These are phyloP conservation scores for Cryoendolithus antarcticus DNA, from an alignment of 2,329 filamentous ascomycete genomes.

Conservation along the genomic window DNA sequence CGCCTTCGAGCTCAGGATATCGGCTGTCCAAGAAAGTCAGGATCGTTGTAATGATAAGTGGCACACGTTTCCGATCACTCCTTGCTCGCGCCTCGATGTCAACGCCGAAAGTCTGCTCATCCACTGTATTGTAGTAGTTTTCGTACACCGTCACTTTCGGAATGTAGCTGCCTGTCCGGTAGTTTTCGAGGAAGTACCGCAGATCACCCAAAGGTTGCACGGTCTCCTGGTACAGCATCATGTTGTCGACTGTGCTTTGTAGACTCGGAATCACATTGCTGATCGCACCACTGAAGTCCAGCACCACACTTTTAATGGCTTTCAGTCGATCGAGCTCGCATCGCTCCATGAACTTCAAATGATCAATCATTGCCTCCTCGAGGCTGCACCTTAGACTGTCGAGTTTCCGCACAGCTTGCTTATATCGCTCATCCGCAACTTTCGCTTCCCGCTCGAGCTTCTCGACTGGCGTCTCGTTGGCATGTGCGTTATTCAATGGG, in stretches of 20 bases:
- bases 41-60: constrained; percentile 80
- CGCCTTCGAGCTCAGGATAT: constrained; percentile 93
- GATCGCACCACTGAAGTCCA: constrained; percentile 94
- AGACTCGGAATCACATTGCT: constrained; percentile 95
- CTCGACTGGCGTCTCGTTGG: constrained; percentile 86
- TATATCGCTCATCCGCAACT: constrained; percentile 90
- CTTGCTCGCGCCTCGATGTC: constrained; percentile 91
- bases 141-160: constrained; percentile 89
- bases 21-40: constrained; percentile 92
- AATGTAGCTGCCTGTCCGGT: constrained; percentile 84
- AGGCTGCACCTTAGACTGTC: constrained; percentile 84
- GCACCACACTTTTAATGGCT: constrained; percentile 93
- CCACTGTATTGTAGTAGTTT: constrained; percentile 97
- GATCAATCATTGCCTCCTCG: constrained; percentile 88
- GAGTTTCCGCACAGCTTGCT: constrained; percentile 69
- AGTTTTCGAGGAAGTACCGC: constrained; percentile 90
- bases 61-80: constrained; percentile 90
- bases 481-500: constrained; percentile 73
- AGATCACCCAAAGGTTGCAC: constrained; percentile 87
- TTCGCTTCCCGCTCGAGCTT: constrained; percentile 76
- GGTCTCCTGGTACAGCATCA: constrained; percentile 98
- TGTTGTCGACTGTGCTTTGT: constrained; percentile 91
- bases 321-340: constrained; percentile 93
- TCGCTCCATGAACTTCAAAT: constrained; percentile 91
- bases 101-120: constrained; percentile 95